A percentile compares a stretch with the other conserved stretches of the same genome.
Conservation (phyloP, 371 early-diverging fungal genomes). For the Lichtheimia ramosa region DNA sequence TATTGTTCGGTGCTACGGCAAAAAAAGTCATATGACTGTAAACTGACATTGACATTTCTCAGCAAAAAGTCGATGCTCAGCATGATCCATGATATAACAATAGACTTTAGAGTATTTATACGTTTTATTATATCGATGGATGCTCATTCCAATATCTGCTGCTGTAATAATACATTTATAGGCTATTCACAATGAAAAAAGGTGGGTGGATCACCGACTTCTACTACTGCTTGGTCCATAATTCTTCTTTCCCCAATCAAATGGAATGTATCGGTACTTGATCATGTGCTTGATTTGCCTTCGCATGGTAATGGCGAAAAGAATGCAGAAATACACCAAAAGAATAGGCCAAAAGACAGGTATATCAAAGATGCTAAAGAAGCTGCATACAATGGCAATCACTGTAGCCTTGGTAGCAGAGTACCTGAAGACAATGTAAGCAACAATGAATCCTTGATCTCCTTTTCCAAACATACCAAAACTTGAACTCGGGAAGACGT, state of each 20-base stretch:
- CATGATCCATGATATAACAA: no score
- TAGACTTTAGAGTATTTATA: no score
- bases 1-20: no score
- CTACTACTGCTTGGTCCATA: constrained; percentile 50
- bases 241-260: constrained; percentile 93
- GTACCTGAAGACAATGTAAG: constrained; percentile 53
- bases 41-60: no score
- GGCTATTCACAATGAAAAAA: no score
- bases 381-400: constrained; percentile 81
- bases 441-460: background rate
- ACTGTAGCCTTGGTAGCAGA: constrained; percentile 78
- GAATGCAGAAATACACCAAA: constrained; percentile 92
- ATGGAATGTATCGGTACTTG: constrained; percentile 97
- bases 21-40: no score
- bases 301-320: constrained; percentile 94
- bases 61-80: no score
- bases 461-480: constrained; percentile 73
- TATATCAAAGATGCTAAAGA: constrained; percentile 90
- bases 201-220: constrained; percentile 6
- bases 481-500: constrained; percentile 99
- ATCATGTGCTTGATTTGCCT: constrained; percentile 98
- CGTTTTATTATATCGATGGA: no score
- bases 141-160: no score
- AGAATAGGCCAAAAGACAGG: constrained; percentile 97
- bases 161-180: no score